These are phyloP conservation scores for Neurospora sp. DNA, from an alignment of 2,329 filamentous ascomycete genomes.

Conservation along the genomic window DNA sequence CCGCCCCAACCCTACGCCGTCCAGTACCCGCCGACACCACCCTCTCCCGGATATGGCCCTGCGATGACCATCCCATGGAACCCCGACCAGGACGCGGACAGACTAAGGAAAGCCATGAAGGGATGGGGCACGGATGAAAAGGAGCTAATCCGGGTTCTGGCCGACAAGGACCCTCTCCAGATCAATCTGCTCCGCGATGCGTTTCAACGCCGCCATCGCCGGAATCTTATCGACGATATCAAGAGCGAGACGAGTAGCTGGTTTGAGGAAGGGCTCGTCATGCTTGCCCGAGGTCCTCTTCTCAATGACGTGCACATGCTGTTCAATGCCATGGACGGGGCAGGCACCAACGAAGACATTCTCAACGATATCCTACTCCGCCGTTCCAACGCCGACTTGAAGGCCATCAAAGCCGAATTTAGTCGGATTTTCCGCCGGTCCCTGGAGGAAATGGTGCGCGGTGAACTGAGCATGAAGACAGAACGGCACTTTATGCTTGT, in stretches of 20 bases:
- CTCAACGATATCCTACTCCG: slow-evolving; percentile 80
- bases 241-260: slow-evolving; percentile 67
- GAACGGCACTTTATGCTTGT: slow-evolving; percentile 79
- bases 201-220: slow-evolving; percentile 55
- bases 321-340: slow-evolving; percentile 62
- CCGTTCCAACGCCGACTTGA: slow-evolving; percentile 78
- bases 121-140: slow-evolving; percentile 82
- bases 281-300: slow-evolving; percentile 70
- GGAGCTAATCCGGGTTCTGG: slow-evolving; percentile 58
- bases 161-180: slow-evolving; percentile 69
- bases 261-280: slow-evolving; percentile 65
- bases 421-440: slow-evolving; percentile 53
- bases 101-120: slow-evolving; percentile 77
- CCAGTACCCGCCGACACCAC: slow-evolving; percentile 43
- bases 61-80: slow-evolving; percentile 62
- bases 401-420: slow-evolving; percentile 76
- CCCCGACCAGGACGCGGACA: slow-evolving; percentile 57
- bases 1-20: slow-evolving; percentile 20
- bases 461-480: slow-evolving; percentile 79
- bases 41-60: slow-evolving; percentile 66
- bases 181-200: slow-evolving; percentile 57
- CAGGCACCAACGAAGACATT: slow-evolving; percentile 77
- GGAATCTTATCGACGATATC: slow-evolving; percentile 66
- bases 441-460: slow-evolving; percentile 63
- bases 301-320: slow-evolving; percentile 64